Conservation (phyloP, 1,284 basidiomycete species). For the Ustilago cynodontis region DNA sequence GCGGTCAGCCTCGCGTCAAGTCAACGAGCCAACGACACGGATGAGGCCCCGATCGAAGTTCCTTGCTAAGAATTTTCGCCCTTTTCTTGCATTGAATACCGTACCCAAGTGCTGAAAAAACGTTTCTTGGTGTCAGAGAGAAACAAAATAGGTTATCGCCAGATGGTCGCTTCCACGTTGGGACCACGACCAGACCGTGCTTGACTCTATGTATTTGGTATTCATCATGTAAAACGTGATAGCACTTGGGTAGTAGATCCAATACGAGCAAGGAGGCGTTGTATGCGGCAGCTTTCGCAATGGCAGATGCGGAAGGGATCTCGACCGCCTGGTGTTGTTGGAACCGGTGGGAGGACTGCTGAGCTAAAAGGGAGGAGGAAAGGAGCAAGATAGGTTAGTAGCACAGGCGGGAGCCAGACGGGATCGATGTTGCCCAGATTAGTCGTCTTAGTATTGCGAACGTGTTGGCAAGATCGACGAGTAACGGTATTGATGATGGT, state of each 20-base stretch:
- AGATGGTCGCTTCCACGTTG: constrained; percentile 55
- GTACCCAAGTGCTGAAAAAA: neutral
- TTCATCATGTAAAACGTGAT: constrained; percentile 37
- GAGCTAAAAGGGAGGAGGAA: neutral
- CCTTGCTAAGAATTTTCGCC: neutral
- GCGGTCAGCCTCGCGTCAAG: neutral
- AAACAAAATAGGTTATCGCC: constrained; percentile 52
- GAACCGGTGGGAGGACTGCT: neutral
- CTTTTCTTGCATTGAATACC: neutral
- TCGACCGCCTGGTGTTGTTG: neutral
- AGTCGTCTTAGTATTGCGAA: neutral
- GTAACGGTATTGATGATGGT: constrained; percentile 7
- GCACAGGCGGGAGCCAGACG: neutral
- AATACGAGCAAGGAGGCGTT: neutral
- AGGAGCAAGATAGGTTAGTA: neutral
- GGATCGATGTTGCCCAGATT: neutral
- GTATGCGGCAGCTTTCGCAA: neutral
- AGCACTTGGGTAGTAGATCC: neutral
- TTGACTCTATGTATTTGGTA: constrained; percentile 59
- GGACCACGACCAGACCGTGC: constrained; percentile 54
- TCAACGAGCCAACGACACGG: neutral
- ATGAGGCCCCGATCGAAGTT: neutral
- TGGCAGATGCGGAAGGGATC: neutral
- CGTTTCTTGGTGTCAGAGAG: constrained; percentile 25
- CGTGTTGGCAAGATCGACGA: neutral